Evolutionary conservation across 1,284 basidiomycete species (phyloP).

Genomic region (Irpex sp.): DNA sequence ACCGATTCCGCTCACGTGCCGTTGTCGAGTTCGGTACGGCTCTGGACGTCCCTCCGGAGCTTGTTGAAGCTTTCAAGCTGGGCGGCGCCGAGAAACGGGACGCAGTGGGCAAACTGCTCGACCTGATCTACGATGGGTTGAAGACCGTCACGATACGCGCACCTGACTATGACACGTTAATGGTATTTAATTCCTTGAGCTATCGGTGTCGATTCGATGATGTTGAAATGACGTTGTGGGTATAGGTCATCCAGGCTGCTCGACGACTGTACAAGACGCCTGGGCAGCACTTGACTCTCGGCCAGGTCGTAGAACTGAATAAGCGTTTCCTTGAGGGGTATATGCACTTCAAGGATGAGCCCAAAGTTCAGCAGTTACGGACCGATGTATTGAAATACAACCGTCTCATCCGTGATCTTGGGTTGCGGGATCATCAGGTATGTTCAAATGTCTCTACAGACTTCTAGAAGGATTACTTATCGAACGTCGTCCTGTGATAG

Average conservation of each 20-base stretch:
- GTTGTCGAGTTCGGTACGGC: conserved; percentile 97
- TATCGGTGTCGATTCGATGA: not conserved
- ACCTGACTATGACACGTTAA: conserved; percentile 97
- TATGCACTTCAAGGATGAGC: conserved; percentile 91
- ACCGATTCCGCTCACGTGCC: conserved; percentile 91
- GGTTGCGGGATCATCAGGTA: conserved; percentile 98
- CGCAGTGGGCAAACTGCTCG: conserved; percentile 87
- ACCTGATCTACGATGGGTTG: conserved; percentile 92
- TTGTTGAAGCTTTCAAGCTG: conserved; percentile 87
- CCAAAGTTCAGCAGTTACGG: conserved; percentile 81
- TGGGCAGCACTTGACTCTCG: conserved; percentile 90
- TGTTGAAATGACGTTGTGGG: not conserved
- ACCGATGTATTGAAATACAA: conserved; percentile 93
- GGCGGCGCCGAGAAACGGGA: conserved; percentile 90
- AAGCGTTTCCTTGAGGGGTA: conserved; percentile 95
- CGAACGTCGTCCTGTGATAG: conserved; percentile 30
- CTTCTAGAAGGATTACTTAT: not conserved
- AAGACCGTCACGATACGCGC: conserved; percentile 97
- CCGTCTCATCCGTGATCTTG: conserved; percentile 85
- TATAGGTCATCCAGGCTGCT: conserved; percentile 90
- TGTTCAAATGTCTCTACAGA: conserved; percentile 5
- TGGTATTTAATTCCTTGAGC: conserved; percentile 51
- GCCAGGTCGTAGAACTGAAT: conserved; percentile 97
- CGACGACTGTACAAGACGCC: conserved; percentile 94
- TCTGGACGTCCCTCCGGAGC: conserved; percentile 82